Evolutionary conservation across 164 flowering plant genomes (phyloP).

Genomic region (Chimonanthus praecox): DNA sequence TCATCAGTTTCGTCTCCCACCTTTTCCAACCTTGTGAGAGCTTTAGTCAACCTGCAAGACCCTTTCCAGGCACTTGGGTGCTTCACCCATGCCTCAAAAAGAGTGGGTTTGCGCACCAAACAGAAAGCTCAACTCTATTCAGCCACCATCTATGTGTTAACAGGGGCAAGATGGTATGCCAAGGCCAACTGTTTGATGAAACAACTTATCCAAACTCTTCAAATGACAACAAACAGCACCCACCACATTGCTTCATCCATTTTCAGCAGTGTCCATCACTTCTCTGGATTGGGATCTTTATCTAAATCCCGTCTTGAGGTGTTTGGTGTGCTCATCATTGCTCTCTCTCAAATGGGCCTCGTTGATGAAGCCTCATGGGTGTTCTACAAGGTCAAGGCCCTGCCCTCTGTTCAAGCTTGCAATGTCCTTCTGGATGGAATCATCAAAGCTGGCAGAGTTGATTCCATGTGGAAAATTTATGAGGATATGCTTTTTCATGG

Average conservation of each 20-base stretch:
- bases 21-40: neutral
- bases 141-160: slow-evolving; percentile 42
- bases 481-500: slow-evolving; percentile 41
- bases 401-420: slow-evolving; percentile 53
- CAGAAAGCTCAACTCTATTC: slow-evolving; percentile 25
- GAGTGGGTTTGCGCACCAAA: neutral
- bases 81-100: neutral
- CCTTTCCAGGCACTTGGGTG: neutral
- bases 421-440: slow-evolving; percentile 54
- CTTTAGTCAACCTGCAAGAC: neutral
- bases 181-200: slow-evolving; percentile 55
- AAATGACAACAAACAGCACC: slow-evolving; percentile 22
- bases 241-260: slow-evolving; percentile 26
- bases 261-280: slow-evolving; percentile 30
- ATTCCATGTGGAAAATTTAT: slow-evolving; percentile 50
- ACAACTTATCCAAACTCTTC: slow-evolving; percentile 43
- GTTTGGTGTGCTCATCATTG: slow-evolving; percentile 46
- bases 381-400: slow-evolving; percentile 26
- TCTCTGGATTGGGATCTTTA: slow-evolving; percentile 10
- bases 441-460: slow-evolving; percentile 33
- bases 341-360: slow-evolving; percentile 51
- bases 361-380: slow-evolving; percentile 71
- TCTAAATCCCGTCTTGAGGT: slow-evolving; percentile 27
- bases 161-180: slow-evolving; percentile 27
- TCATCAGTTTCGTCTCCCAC: neutral